phyloP scores from a whole-genome alignment of 371 early-diverging fungal genomes.

The Rhizopus delemar region DNA sequence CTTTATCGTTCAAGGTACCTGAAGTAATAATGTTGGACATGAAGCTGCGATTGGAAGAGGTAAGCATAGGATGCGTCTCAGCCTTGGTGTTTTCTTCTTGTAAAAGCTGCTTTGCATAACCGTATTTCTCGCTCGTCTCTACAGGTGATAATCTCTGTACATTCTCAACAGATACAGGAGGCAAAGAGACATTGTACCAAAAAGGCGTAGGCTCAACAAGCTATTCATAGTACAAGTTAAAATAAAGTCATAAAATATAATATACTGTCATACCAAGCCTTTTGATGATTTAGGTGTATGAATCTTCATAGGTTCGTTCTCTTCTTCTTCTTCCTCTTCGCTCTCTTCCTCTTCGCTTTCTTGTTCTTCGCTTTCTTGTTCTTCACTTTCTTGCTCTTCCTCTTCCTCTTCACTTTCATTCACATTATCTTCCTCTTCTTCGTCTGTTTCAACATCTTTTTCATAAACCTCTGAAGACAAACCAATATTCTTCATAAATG shows the following conservation, averaged over 20 bases:
- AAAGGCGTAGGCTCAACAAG: constrained; percentile 55
- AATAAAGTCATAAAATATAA: too few species aligned
- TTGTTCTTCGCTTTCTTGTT: constrained; percentile 6
- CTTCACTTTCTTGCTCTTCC: constrained; percentile 12
- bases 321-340: constrained; percentile 17
- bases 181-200: constrained; percentile 51
- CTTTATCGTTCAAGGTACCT: constrained; percentile 91
- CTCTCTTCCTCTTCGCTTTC: constrained; percentile 16
- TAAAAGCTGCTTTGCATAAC: constrained; percentile 66
- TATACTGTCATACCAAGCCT: constrained; percentile 12
- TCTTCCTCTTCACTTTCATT: constrained; percentile 20
- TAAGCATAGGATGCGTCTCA: constrained; percentile 57
- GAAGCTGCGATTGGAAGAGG: constrained; percentile 82
- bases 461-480: constrained; percentile 33
- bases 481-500: constrained; percentile 40
- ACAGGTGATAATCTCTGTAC: constrained; percentile 36
- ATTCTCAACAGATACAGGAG: constrained; percentile 30
- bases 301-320: constrained; percentile 20
- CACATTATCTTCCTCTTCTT: constrained; percentile 22
- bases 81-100: constrained; percentile 70
- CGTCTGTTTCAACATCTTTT: constrained; percentile 29
- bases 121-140: constrained; percentile 48
- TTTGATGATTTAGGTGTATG: constrained; percentile 18
- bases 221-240: constrained; percentile 2
- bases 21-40: constrained; percentile 83